Percentiles rank a stretch among this genome's conserved stretches.
phyloP scores from a whole-genome alignment of 768 basidiomycete species.

The Amanita pallidorosea region DNA sequence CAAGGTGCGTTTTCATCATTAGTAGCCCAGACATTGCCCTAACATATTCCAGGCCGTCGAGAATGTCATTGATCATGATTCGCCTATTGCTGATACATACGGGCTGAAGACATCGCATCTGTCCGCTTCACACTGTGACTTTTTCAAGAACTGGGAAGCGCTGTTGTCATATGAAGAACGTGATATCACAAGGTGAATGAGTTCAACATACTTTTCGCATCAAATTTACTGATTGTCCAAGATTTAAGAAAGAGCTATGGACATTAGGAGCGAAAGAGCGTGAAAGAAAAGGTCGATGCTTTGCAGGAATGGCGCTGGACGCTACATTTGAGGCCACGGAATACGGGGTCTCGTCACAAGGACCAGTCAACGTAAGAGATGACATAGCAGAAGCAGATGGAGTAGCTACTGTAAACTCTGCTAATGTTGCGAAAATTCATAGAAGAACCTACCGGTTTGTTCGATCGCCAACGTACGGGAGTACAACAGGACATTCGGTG shows the following conservation, averaged over 20 bases:
- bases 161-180: conserved; percentile 81
- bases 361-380: background rate
- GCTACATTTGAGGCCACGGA: conserved; percentile 17
- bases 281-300: conserved; percentile 76
- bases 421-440: conserved; percentile 47
- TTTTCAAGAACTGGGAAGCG: conserved; percentile 88
- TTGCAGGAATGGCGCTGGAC: conserved; percentile 69
- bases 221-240: conserved; percentile 7
- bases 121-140: conserved; percentile 49
- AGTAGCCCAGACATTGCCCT: background rate
- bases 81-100: conserved; percentile 59
- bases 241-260: conserved; percentile 91
- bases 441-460: conserved; percentile 70
- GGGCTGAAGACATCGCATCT: conserved; percentile 75
- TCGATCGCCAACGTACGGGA: conserved; percentile 15
- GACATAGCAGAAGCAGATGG: conserved; percentile 1
- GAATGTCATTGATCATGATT: conserved; percentile 37
- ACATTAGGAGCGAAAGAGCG: conserved; percentile 75
- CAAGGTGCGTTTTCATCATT: conserved; percentile 34
- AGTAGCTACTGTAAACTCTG: conserved; percentile 7
- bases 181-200: conserved; percentile 42
- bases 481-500: background rate
- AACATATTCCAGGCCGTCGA: conserved; percentile 51
- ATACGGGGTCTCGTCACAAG: background rate
- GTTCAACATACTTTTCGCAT: background rate